A percentile compares a stretch with the other conserved stretches of the same genome.
These are phyloP conservation scores for Aureobasidium subglaciale DNA, from an alignment of 2,329 filamentous ascomycete genomes.

Conservation along the genomic window DNA sequence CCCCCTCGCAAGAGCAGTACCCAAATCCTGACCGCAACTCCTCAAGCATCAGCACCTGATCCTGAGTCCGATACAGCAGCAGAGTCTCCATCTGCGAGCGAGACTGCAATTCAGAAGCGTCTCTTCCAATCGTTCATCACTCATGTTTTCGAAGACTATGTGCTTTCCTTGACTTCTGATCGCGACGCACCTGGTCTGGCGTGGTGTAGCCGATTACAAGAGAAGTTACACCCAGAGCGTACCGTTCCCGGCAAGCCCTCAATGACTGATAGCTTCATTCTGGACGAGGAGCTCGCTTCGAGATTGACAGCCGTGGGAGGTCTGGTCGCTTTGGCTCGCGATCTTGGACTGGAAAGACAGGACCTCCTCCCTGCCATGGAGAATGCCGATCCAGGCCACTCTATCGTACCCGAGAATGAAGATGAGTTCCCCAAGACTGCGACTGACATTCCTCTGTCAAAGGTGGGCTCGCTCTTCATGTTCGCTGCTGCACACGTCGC, in stretches of 20 bases:
- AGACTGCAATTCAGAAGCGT: conserved; percentile 55
- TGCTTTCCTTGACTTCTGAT: conserved; percentile 43
- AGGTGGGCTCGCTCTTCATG: conserved; percentile 48
- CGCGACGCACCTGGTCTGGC: conserved; percentile 41
- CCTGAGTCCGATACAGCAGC: conserved; percentile 45
- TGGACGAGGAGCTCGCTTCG: conserved; percentile 54
- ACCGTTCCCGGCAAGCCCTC: conserved; percentile 56
- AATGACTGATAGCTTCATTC: conserved; percentile 56
- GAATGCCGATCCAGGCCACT: neutral
- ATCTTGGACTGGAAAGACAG: conserved; percentile 44
- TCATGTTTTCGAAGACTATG: conserved; percentile 66
- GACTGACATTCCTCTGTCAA: conserved; percentile 49
- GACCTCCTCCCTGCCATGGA: conserved; percentile 34
- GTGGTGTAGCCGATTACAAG: conserved; percentile 54
- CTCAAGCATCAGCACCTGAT: conserved; percentile 41
- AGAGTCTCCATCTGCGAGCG: conserved; percentile 41
- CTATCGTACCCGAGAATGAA: conserved; percentile 33
- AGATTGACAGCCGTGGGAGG: conserved; percentile 64
- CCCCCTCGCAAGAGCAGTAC: conserved; percentile 50
- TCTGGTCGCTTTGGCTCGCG: conserved; percentile 59
- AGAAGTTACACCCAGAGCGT: conserved; percentile 59
- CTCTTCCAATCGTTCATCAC: conserved; percentile 72
- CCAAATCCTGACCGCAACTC: neutral
- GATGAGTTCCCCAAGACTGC: conserved; percentile 48
- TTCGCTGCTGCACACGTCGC: conserved; percentile 47